Evolutionary conservation across 2,329 filamentous ascomycete species (phyloP), one percentile per base, ranked within the genome.

Genomic region (Xylaria polymorpha): DNA sequence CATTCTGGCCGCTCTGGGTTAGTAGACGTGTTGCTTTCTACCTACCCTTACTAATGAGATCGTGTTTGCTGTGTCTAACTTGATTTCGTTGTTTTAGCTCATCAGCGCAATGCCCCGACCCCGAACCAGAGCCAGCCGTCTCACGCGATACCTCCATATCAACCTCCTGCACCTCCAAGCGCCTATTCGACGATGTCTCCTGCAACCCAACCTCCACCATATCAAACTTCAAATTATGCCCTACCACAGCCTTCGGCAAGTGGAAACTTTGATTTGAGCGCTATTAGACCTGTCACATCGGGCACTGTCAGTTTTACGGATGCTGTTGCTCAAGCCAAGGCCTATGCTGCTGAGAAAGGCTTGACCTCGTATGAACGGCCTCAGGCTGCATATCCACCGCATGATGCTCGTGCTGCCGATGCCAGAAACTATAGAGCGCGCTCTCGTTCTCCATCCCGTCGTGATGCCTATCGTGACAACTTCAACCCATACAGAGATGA

Each of bases 401-500:
- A 80, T 73, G 81, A 84, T 74, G 74, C 82, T 74, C 81, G 86
- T 75, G 79, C 86, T 71, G 80, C 79, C 67, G 80, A 85, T 66
- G 82, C 83, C 67, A 85, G 90, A 76, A 83, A 83, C 22, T 94
- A 92, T 79, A 83, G 84, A 76, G 91, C 90, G 35, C 87, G 92
- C 70, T 94, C 93, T 44, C 89, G 93, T 71, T 96, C 94, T 15
- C 91, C 91, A 69, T 86, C 84, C 61, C 86, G 88, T 63, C 90
- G 92, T 77, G 91, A 93, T 75, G 85, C 87, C 67, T 92, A 88
- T 80, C 88, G 91, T 80, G 92, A 94, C 79, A 90, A 90, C 77
- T 90, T 91, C 81, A 95, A 93, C 77, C 92, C 92, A 25, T 97
- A 96, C 80, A 87, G 93, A 78, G 94, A 97, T 78, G 93, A 97